Evolutionary conservation across 2,329 filamentous ascomycete genomes (phyloP).

Genomic region (Cercospora sp.): DNA sequence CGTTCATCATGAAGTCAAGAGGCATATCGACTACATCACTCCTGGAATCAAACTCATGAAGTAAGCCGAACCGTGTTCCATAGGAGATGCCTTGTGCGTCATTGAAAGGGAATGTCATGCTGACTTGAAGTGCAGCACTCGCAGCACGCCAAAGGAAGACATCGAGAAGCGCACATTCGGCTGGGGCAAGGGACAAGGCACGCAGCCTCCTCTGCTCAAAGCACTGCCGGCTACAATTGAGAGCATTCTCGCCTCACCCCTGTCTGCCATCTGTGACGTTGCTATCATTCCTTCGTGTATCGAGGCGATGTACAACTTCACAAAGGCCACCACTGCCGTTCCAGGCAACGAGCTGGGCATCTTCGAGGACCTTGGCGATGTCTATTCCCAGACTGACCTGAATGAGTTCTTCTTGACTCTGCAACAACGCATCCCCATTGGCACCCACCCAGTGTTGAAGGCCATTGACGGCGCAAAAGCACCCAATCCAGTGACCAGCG

Average conservation of each 20-base stretch:
- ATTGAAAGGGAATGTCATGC: not conserved
- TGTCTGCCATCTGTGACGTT: constrained; percentile 25
- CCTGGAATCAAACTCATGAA: constrained; percentile 53
- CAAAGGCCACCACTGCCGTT: constrained; percentile 41
- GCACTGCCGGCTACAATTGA: constrained; percentile 16
- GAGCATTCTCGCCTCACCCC: constrained; percentile 15
- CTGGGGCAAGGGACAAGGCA: constrained; percentile 17
- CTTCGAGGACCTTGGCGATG: constrained; percentile 46
- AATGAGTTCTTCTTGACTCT: constrained; percentile 49
- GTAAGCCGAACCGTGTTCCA: not conserved
- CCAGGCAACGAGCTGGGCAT: constrained; percentile 51
- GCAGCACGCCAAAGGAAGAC: constrained; percentile 15
- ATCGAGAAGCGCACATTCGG: constrained; percentile 28
- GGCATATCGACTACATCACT: constrained; percentile 58
- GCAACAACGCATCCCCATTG: constrained; percentile 32
- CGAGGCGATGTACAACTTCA: constrained; percentile 48
- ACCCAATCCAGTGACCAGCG: constrained; percentile 46
- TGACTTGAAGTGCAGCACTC: constrained; percentile 14
- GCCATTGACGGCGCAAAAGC: constrained; percentile 30
- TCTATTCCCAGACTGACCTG: constrained; percentile 50
- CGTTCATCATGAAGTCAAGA: constrained; percentile 50
- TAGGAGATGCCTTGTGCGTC: not conserved
- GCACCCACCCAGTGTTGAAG: constrained; percentile 34
- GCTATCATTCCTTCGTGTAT: constrained; percentile 47
- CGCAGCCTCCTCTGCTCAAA: constrained; percentile 22